Base-by-base conservation (phyloP, 305 asterid genomes). In the Fraxinus xanthoxyloides region DNA sequence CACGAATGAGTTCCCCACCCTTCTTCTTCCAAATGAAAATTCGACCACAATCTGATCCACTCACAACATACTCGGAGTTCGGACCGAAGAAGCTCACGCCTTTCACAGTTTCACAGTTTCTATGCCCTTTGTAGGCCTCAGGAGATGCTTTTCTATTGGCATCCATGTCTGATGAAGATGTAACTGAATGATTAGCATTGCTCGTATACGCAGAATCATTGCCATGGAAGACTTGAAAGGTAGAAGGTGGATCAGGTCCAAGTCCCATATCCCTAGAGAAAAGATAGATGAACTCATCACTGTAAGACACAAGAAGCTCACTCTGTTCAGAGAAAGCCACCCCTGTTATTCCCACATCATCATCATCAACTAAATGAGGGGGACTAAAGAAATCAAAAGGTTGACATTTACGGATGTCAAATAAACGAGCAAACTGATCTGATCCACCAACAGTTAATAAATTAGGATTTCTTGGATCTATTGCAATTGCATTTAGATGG, bases 31-130 rank as follows among this genome's bases (percentile, higher is more conserved):
- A 94, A 76, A 96, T 93, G 88, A 96, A 96, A 81, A 96, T 96
- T 46, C 98, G 87, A 65, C 99, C 99, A 92, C 99, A 96, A 79
- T 96, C 98, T 63, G 99, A 96, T 77, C 99, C 99, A 81, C 98
- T 96, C 86, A 90, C 91, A 79, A 96, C 95, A 88, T 94, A 96
- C 81, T 96, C 99, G 54, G 92, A 87, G 77, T 85, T 94, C 21
- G 99, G 98, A 80, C 99, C 99, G 84, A 90, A 92, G 85, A 96
- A 94, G 72, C 82, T 89, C 75, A 94, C 99, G 3, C 97, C 98
- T 89, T 94, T 94, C 83, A 96, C 95, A 17, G 98, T 96, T 80
- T 88, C 90, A 46, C 77, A 80, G 89, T 96, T 96, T 76, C 83
- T 83, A 82, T 94, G 98, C 85, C 99, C 98, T 88, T 87, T 93